Percentiles rank a stretch among this genome's conserved stretches.
Evolutionary conservation across 1,284 basidiomycete species (phyloP).

Genomic region (Ustilago sp.): DNA sequence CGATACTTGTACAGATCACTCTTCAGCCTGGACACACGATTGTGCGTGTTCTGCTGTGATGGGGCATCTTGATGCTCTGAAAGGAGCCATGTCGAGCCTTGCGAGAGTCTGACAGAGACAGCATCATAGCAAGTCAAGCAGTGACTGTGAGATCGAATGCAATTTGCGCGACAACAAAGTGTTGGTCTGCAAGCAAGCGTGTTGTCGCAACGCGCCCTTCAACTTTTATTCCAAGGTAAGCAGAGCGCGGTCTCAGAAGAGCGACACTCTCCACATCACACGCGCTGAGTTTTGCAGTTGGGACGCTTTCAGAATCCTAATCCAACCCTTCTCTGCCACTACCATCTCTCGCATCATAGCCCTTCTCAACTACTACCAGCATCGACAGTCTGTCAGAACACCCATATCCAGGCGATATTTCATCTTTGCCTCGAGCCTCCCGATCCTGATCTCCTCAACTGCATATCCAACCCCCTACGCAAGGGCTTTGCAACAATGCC

Average conservation of each 20-base stretch:
- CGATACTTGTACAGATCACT: conserved; percentile 32
- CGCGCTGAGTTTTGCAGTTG: neutral
- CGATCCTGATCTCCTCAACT: neutral
- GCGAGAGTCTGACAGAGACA: neutral
- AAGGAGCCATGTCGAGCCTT: neutral
- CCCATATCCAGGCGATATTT: neutral
- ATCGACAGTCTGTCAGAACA: too few relatives aligned
- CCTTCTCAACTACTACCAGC: too few relatives aligned
- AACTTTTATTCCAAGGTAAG: neutral
- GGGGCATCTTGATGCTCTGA: neutral
- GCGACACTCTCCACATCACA: conserved; percentile 10
- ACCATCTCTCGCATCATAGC: neutral
- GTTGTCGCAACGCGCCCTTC: neutral
- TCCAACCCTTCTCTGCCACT: neutral
- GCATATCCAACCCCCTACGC: neutral
- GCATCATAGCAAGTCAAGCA: neutral
- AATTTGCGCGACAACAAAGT: conserved; percentile 12
- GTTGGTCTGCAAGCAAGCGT: conserved; percentile 1
- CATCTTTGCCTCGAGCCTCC: neutral
- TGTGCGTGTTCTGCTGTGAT: neutral
- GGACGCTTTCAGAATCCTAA: conserved; percentile 2
- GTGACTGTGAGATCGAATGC: neutral
- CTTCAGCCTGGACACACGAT: too few relatives aligned
- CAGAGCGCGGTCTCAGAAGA: conserved; percentile 8
- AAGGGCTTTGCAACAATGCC: neutral